Conservation (phyloP, 2,329 filamentous ascomycete species). For the Diplodia scrobiculata region DNA sequence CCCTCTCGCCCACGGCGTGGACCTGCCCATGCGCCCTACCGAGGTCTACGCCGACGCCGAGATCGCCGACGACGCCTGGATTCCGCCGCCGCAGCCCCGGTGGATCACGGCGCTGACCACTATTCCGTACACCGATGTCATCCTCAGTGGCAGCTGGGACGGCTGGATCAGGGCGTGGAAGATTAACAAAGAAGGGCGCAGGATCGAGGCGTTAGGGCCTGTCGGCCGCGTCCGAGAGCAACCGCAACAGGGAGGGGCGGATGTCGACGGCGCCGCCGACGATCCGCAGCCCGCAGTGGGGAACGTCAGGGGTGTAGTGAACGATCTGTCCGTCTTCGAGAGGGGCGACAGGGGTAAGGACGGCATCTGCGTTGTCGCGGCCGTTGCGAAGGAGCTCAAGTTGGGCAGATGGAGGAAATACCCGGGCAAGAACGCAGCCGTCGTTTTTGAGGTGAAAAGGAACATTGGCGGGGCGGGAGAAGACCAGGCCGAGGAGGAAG, state of each 20-base stretch:
- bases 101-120: conserved; percentile 88
- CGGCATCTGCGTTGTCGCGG: conserved; percentile 82
- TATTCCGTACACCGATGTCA: conserved; percentile 85
- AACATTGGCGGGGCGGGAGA: conserved; percentile 34
- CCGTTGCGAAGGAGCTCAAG: conserved; percentile 81
- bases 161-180: conserved; percentile 84
- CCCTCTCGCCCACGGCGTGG: conserved; percentile 80
- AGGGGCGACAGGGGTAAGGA: conserved; percentile 71
- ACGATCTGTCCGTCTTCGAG: conserved; percentile 86
- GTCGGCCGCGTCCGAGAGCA: conserved; percentile 52
- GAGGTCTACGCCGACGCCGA: conserved; percentile 72
- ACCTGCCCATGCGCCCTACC: conserved; percentile 67
- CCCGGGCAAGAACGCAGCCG: conserved; percentile 74
- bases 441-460: conserved; percentile 77
- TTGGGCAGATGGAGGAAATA: conserved; percentile 74
- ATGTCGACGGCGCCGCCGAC: conserved; percentile 26
- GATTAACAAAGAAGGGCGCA: conserved; percentile 64
- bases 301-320: conserved; percentile 73
- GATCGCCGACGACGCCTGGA: conserved; percentile 52
- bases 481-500: background rate
- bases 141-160: conserved; percentile 93
- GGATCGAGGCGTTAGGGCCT: conserved; percentile 68
- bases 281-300: conserved; percentile 23
- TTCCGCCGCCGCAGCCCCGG: conserved; percentile 63
- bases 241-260: background rate